Conservation (phyloP, 2,329 filamentous ascomycete genomes). For the Verticillium zaregamsianum region DNA sequence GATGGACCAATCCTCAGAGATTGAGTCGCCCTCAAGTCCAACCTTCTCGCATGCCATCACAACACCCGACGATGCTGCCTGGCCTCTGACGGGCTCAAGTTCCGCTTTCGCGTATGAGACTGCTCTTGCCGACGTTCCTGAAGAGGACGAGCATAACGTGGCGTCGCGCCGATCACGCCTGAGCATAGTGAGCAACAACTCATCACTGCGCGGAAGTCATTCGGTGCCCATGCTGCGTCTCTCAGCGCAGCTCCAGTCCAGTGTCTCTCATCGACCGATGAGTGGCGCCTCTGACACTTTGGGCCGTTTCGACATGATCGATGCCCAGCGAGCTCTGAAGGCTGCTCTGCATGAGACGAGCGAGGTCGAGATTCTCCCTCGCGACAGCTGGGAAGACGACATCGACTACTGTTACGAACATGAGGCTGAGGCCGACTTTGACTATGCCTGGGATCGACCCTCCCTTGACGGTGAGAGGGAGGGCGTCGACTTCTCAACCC, state of each 20-base stretch:
- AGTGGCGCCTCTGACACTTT: slow-evolving; percentile 52
- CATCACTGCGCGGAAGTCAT: slow-evolving; percentile 50
- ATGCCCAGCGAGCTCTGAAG: slow-evolving; percentile 19
- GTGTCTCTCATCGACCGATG: slow-evolving; percentile 23
- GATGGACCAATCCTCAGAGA: slow-evolving; percentile 10
- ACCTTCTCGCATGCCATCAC: slow-evolving; percentile 35
- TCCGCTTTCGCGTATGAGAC: slow-evolving; percentile 32
- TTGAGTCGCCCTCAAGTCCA: slow-evolving; percentile 17
- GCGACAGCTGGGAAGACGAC: slow-evolving; percentile 61
- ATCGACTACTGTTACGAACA: slow-evolving; percentile 70
- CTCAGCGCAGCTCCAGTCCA: slow-evolving; percentile 29
- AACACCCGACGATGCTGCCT: slow-evolving; percentile 36
- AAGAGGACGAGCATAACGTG: slow-evolving; percentile 53
- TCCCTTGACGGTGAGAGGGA: slow-evolving; percentile 43
- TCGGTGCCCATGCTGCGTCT: slow-evolving; percentile 52
- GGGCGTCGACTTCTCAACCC: slow-evolving; percentile 3
- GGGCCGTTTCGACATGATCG: slow-evolving; percentile 37
- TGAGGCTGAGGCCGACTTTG: slow-evolving; percentile 61
- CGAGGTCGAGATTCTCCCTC: slow-evolving; percentile 23
- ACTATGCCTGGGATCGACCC: slow-evolving; percentile 60
- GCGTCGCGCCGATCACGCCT: slow-evolving; percentile 32
- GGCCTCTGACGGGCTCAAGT: slow-evolving; percentile 36
- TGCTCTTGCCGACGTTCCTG: slow-evolving; percentile 55
- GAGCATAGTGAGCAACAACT: slow-evolving; percentile 42
- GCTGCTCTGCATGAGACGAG: slow-evolving; percentile 18